Evolutionary conservation across 2,329 filamentous ascomycete species (phyloP).

Genomic region (Blumeriella jaapii): DNA sequence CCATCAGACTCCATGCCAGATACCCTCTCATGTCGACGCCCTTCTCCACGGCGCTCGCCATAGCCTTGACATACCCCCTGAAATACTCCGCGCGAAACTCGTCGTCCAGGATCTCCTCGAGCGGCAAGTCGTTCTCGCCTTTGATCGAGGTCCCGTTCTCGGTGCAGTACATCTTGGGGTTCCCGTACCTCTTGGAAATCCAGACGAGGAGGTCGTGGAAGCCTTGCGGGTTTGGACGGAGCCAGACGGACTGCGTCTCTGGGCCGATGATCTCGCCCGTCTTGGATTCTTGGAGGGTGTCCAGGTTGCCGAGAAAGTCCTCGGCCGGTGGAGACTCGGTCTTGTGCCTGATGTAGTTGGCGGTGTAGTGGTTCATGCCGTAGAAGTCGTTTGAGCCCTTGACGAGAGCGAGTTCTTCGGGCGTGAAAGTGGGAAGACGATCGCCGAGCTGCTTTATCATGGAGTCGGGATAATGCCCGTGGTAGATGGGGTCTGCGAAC

Average conservation of each 20-base stretch:
- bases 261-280: slow-evolving; percentile 62
- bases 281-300: slow-evolving; percentile 61
- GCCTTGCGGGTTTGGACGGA: slow-evolving; percentile 62
- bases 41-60: slow-evolving; percentile 63
- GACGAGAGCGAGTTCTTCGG: slow-evolving; percentile 62
- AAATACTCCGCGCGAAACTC: slow-evolving; percentile 76
- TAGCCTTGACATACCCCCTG: slow-evolving; percentile 61
- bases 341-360: slow-evolving; percentile 73
- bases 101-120: slow-evolving; percentile 64
- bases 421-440: slow-evolving; percentile 62
- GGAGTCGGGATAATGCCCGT: slow-evolving; percentile 70
- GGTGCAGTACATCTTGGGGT: slow-evolving; percentile 74
- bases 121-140: slow-evolving; percentile 64
- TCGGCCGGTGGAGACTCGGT: slow-evolving; percentile 45
- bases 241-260: slow-evolving; percentile 74
- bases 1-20: slow-evolving; percentile 66
- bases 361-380: slow-evolving; percentile 89
- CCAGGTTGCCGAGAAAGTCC: slow-evolving; percentile 67
- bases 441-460: slow-evolving; percentile 74
- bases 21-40: slow-evolving; percentile 7
- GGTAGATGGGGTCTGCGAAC: slow-evolving; percentile 83
- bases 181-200: slow-evolving; percentile 65
- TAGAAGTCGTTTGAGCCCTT: slow-evolving; percentile 88
- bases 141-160: slow-evolving; percentile 82
- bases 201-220: slow-evolving; percentile 69